Conservation (phyloP, 352 stramenopile genomes). For the Phytophthora rubi region DNA sequence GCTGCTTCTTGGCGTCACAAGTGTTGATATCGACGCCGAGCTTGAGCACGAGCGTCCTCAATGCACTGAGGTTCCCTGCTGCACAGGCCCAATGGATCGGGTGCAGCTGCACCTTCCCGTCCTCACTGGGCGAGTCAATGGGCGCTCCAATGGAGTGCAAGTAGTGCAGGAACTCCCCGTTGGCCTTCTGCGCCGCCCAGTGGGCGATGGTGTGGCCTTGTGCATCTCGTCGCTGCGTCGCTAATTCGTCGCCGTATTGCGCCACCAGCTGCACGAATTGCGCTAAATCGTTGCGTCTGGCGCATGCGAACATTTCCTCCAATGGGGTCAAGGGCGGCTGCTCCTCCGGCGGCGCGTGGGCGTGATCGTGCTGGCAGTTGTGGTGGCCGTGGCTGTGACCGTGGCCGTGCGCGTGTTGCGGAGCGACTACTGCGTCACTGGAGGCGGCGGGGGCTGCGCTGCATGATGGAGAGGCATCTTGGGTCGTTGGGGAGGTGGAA, state of each 20-base stretch:
- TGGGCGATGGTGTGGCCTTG: conserved; percentile 78
- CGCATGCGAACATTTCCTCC: conserved; percentile 71
- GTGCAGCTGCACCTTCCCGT: conserved; percentile 65
- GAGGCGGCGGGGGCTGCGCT: conserved; percentile 5
- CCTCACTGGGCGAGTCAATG: conserved; percentile 61
- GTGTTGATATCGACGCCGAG: conserved; percentile 80
- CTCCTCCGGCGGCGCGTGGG: conserved; percentile 6
- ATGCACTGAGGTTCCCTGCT: conserved; percentile 68
- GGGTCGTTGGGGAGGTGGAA: neutral
- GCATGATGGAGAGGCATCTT: conserved; percentile 1
- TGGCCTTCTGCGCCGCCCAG: conserved; percentile 71
- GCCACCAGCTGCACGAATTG: conserved; percentile 60
- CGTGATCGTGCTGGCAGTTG: conserved; percentile 30
- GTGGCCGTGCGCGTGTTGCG: conserved; percentile 11
- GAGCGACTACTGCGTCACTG: conserved; percentile 2
- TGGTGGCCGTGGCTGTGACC: conserved; percentile 22
- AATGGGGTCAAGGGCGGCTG: conserved; percentile 44
- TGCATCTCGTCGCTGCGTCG: conserved; percentile 47
- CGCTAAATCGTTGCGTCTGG: conserved; percentile 63
- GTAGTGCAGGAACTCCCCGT: conserved; percentile 63
- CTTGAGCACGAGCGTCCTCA: conserved; percentile 64
- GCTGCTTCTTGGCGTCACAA: conserved; percentile 70
- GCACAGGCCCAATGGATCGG: conserved; percentile 88
- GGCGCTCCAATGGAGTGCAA: conserved; percentile 52
- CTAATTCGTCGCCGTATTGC: conserved; percentile 48